Evolutionary conservation across 2,329 filamentous ascomycete genomes (phyloP).

Genomic region (Fusarium sambucinum): DNA sequence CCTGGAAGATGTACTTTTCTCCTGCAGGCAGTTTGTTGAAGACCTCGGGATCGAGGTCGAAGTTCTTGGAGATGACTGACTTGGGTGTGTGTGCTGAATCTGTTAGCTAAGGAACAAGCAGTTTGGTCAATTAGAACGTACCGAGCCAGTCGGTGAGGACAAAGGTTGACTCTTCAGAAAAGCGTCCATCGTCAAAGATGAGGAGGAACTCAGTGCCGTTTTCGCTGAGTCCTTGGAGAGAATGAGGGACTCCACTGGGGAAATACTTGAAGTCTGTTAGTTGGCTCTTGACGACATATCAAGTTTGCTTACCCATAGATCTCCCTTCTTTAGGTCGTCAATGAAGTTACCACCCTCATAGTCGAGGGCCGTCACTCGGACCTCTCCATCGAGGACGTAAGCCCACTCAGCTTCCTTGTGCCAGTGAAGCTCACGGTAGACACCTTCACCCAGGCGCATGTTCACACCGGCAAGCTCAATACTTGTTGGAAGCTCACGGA

Average conservation of each 20-base stretch:
- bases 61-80: slow-evolving; percentile 79
- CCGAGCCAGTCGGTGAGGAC: slow-evolving; percentile 79
- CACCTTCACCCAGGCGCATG: slow-evolving; percentile 79
- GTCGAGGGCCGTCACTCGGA: slow-evolving; percentile 79
- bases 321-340: slow-evolving; percentile 80
- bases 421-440: slow-evolving; percentile 83
- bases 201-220: slow-evolving; percentile 68
- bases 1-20: slow-evolving; percentile 84
- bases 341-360: slow-evolving; percentile 82
- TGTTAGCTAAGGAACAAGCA: neutral
- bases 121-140: slow-evolving; percentile 47
- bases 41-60: slow-evolving; percentile 76
- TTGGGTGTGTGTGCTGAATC: slow-evolving; percentile 75
- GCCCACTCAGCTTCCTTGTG: slow-evolving; percentile 86
- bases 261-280: slow-evolving; percentile 66
- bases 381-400: slow-evolving; percentile 77
- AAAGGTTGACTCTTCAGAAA: slow-evolving; percentile 75
- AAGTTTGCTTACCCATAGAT: slow-evolving; percentile 63
- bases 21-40: slow-evolving; percentile 75
- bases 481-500: slow-evolving; percentile 72
- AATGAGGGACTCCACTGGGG: slow-evolving; percentile 81
- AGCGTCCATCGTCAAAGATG: slow-evolving; percentile 63
- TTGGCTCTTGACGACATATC: accelerated
- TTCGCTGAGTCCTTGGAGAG: slow-evolving; percentile 76
- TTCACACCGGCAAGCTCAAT: slow-evolving; percentile 81